Conservation (phyloP, 164 flowering plant species). For the Tinospora cordifolia region DNA sequence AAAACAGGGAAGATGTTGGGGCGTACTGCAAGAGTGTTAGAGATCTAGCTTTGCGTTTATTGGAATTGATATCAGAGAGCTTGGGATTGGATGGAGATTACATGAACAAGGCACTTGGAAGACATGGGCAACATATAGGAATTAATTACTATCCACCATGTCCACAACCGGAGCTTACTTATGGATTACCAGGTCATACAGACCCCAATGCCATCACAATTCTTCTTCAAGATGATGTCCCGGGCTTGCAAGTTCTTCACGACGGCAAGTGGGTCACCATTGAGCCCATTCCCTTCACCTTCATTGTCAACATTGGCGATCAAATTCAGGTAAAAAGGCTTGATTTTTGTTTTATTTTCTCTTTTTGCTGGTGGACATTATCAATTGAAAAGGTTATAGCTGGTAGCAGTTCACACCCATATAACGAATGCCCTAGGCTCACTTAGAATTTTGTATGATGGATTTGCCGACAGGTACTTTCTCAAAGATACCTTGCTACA, state of each 20-base stretch:
- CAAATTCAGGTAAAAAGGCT: conserved; percentile 48
- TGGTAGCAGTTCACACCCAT: no score
- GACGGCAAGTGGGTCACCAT: conserved; percentile 52
- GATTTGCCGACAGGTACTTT: no score
- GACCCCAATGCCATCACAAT: conserved; percentile 59
- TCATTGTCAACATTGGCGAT: conserved; percentile 68
- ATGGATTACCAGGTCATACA: conserved; percentile 60
- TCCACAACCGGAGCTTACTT: conserved; percentile 70
- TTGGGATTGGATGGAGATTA: conserved; percentile 39
- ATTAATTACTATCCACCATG: conserved; percentile 73
- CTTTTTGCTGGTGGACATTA: no score
- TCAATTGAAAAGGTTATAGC: no score
- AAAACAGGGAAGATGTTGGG: conserved; percentile 34
- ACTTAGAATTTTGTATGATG: no score
- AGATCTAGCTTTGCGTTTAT: conserved; percentile 31
- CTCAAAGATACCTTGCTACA: no score
- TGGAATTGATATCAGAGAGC: conserved; percentile 61
- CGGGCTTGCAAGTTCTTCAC: conserved; percentile 52
- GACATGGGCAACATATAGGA: conserved; percentile 72
- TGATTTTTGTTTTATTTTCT: not conserved
- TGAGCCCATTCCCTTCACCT: conserved; percentile 48
- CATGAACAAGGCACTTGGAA: conserved; percentile 29
- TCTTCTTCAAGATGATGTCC: conserved; percentile 58
- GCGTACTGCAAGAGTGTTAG: conserved; percentile 38
- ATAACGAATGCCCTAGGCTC: no score